These are phyloP conservation scores for Setaria italica DNA, from an alignment of 202 grass and related monocot species.

Conservation along the genomic window DNA sequence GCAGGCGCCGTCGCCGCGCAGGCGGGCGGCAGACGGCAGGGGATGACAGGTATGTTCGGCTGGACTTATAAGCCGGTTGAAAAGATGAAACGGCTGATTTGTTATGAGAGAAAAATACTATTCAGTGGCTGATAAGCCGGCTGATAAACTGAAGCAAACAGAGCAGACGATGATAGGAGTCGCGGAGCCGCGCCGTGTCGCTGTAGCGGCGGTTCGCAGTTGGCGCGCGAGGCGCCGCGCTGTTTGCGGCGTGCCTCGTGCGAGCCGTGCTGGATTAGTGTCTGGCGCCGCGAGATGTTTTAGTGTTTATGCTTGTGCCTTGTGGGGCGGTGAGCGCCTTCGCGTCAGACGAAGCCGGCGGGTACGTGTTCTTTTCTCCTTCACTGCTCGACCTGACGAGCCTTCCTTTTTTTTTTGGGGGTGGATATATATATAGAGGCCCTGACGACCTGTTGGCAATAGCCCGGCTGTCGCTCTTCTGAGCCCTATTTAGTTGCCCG, in stretches of 20 bases:
- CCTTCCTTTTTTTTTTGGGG: too few relatives aligned
- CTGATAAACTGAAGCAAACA: too few relatives aligned
- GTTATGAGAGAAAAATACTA: too few relatives aligned
- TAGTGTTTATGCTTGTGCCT: neutral
- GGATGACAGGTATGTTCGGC: too few relatives aligned
- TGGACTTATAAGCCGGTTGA: too few relatives aligned
- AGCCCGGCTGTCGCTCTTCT: neutral
- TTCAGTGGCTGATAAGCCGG: too few relatives aligned
- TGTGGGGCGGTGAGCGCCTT: too few relatives aligned
- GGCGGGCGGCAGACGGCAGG: neutral
- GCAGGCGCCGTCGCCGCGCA: neutral
- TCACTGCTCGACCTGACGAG: neutral
- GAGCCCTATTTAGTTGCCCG: too few relatives aligned
- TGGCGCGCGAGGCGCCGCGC: conserved; percentile 9
- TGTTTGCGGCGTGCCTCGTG: neutral
- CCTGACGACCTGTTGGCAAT: neutral
- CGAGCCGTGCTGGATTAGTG: neutral
- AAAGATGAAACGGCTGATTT: too few relatives aligned
- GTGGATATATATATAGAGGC: too few relatives aligned
- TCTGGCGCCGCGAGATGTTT: too few relatives aligned
- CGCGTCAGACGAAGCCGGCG: neutral
- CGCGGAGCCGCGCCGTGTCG: neutral
- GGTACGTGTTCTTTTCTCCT: conserved; percentile 47
- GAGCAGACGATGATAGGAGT: neutral
- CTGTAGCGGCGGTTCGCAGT: conserved; percentile 45